phyloP scores from a whole-genome alignment of 2,329 filamentous ascomycete species.

The Aspergillus candidus region DNA sequence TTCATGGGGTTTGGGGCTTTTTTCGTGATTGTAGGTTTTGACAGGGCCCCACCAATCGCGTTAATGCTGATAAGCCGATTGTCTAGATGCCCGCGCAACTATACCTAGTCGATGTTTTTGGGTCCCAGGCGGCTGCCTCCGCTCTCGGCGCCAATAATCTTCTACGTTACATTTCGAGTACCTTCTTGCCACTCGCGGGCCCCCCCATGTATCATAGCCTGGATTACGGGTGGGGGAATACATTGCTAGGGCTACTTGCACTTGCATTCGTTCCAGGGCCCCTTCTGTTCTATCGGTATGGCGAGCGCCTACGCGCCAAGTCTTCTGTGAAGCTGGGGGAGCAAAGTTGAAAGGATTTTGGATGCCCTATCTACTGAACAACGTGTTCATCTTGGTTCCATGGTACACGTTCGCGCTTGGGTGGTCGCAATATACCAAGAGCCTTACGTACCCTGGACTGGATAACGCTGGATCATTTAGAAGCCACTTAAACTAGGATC shows the following conservation, averaged over 20 bases:
- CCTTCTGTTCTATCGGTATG: constrained; percentile 14
- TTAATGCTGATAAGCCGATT: constrained; percentile 20
- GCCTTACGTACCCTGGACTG: no score
- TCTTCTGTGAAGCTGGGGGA: background rate
- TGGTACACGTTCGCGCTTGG: no score
- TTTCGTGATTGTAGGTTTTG: constrained; percentile 12
- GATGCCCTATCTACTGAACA: no score
- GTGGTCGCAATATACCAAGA: no score
- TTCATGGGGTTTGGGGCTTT: constrained; percentile 21
- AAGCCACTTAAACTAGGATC: no score
- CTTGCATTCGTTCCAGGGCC: constrained; percentile 46
- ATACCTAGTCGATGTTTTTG: constrained; percentile 46
- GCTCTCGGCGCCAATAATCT: constrained; percentile 43
- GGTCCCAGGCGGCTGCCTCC: constrained; percentile 42
- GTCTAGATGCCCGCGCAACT: constrained; percentile 44
- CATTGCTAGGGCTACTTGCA: constrained; percentile 47
- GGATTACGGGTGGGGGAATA: constrained; percentile 47
- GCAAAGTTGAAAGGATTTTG: no score
- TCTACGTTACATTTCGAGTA: constrained; percentile 45
- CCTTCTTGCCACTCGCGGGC: constrained; percentile 49
- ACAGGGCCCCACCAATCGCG: background rate
- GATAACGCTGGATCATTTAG: no score
- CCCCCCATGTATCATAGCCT: constrained; percentile 41
- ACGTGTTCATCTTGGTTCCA: no score
- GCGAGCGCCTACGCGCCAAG: constrained; percentile 33